Evolutionary conservation across 257 asterid genomes (phyloP).

Genomic region (Plectranthus barbatus): DNA sequence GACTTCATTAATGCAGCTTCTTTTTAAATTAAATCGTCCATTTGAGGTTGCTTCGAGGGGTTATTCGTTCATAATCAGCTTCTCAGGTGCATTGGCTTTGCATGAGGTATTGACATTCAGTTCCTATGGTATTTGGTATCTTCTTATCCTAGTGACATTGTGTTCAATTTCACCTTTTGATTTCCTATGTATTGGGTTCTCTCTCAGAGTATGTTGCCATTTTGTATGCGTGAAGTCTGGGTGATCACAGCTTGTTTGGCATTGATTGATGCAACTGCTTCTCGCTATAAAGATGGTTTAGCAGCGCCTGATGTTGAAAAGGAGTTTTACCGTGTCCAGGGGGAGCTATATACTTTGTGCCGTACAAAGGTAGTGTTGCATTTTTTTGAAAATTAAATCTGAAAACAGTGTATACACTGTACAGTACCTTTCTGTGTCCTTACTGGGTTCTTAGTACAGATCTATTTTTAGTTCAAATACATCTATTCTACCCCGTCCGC

Average conservation of each 20-base stretch:
- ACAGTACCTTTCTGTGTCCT: conserved; percentile 2
- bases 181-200: conserved; percentile 17
- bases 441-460: neutral
- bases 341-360: conserved; percentile 82
- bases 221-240: conserved; percentile 99
- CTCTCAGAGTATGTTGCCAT: conserved; percentile 68
- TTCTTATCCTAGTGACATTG: conserved; percentile 9
- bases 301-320: conserved; percentile 74
- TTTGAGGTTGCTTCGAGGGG: conserved; percentile 97
- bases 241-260: conserved; percentile 87
- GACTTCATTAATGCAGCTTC: conserved; percentile 49
- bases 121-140: conserved; percentile 12
- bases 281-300: conserved; percentile 64
- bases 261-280: conserved; percentile 62
- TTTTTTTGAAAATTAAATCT: conserved; percentile 5
- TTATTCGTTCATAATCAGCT: conserved; percentile 92
- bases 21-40: conserved; percentile 82
- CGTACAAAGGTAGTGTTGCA: conserved; percentile 70
- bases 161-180: conserved; percentile 10
- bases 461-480: neutral
- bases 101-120: conserved; percentile 60
- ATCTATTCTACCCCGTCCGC: too few species aligned
- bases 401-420: neutral
- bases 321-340: conserved; percentile 88
- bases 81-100: conserved; percentile 73